Conservation (phyloP, 768 basidiomycete species). For the Collybia sp. region DNA sequence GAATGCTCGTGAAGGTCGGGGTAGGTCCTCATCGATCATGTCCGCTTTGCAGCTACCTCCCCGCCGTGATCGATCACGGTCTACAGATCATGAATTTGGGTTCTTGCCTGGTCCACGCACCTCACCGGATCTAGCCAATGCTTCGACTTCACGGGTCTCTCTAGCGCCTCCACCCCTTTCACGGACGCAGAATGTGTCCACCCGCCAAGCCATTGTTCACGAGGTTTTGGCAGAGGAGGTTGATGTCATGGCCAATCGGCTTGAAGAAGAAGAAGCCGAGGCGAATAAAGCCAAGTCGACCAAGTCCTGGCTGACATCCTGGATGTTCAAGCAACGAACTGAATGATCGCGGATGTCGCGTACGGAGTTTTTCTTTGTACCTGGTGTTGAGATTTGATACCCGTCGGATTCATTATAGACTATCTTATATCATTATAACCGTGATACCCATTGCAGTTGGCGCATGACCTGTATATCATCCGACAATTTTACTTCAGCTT, state of each 20-base stretch:
- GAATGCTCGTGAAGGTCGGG: slow-evolving; percentile 13
- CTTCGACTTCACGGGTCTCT: slow-evolving; percentile 32
- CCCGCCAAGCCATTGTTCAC: slow-evolving; percentile 58
- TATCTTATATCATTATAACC: slow-evolving; percentile 14
- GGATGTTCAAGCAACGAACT: slow-evolving; percentile 50
- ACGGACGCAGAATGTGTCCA: slow-evolving; percentile 41
- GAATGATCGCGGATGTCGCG: slow-evolving; percentile 17
- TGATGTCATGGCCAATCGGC: slow-evolving; percentile 44
- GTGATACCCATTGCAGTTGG: slow-evolving; percentile 16
- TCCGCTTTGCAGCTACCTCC: slow-evolving; percentile 27
- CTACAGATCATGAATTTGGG: slow-evolving; percentile 29
- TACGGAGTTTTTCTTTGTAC: slow-evolving; percentile 20
- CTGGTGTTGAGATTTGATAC: slow-evolving; percentile 26
- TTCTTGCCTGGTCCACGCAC: slow-evolving; percentile 39
- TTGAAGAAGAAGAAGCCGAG: slow-evolving; percentile 52
- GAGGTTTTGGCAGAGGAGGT: slow-evolving; percentile 72
- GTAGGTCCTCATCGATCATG: slow-evolving; percentile 31
- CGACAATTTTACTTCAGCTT: slow-evolving; percentile 10
- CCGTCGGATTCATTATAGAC: slow-evolving; percentile 29
- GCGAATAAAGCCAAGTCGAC: slow-evolving; percentile 37
- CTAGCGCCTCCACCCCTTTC: slow-evolving; percentile 17
- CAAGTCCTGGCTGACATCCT: slow-evolving; percentile 60
- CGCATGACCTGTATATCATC: slow-evolving; percentile 17
- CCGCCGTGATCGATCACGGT: slow-evolving; percentile 19
- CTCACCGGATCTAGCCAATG: slow-evolving; percentile 33